Percentiles rank a stretch among this genome's conserved stretches.
These are phyloP conservation scores for Chaetomium olivaceum DNA, from an alignment of 2,329 filamentous ascomycete genomes.

Conservation along the genomic window DNA sequence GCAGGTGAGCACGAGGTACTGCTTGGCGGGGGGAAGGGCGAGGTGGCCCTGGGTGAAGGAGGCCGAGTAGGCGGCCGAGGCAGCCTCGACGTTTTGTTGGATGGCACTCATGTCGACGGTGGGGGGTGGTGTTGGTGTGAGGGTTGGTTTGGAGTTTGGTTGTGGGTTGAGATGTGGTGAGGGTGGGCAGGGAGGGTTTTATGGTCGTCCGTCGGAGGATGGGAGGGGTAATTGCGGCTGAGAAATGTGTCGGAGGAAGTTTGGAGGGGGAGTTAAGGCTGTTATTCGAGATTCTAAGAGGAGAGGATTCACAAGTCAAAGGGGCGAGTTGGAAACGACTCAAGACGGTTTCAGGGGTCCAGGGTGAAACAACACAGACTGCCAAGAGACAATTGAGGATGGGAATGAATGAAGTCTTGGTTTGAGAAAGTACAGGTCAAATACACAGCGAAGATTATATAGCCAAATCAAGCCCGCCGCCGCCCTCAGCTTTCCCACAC, in stretches of 20 bases:
- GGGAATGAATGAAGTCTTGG: not conserved
- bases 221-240: not conserved
- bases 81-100: constrained; percentile 35
- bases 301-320: not conserved
- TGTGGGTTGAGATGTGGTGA: no score
- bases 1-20: constrained; percentile 71
- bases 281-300: not conserved
- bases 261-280: not conserved
- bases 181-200: not conserved
- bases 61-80: constrained; percentile 35
- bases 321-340: not conserved
- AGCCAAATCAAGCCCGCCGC: not conserved
- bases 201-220: not conserved
- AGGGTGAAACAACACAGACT: constrained; percentile 1
- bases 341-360: not conserved
- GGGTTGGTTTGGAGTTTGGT: not conserved
- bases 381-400: not conserved
- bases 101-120: constrained; percentile 34
- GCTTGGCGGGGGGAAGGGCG: constrained; percentile 67
- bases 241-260: no score
- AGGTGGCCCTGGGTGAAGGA: constrained; percentile 66
- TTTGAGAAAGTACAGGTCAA: constrained; percentile 10
- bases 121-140: not conserved
- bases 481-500: not conserved
- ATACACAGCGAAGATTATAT: constrained; percentile 16